A percentile compares a stretch with the other conserved stretches of the same genome.
Evolutionary conservation across 2,329 filamentous ascomycete species (phyloP).

Genomic region (Annulohypoxylon truncatum): DNA sequence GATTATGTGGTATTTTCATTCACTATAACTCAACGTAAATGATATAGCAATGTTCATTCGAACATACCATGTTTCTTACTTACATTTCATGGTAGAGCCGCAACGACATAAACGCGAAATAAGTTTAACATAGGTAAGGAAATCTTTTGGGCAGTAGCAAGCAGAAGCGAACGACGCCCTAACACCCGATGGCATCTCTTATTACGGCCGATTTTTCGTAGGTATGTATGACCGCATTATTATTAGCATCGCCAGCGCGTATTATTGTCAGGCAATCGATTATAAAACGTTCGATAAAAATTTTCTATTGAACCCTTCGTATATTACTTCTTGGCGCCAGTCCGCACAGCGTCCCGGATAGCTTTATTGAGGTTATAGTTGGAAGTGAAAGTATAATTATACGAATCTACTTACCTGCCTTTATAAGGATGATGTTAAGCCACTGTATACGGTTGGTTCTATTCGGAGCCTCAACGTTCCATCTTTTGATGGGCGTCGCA

Average conservation of each 20-base stretch:
- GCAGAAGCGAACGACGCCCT: not conserved
- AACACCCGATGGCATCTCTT: not conserved
- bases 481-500: not conserved
- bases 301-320: not conserved
- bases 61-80: not conserved
- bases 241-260: not conserved
- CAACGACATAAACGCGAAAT: not conserved
- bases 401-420: not conserved
- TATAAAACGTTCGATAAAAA: not conserved
- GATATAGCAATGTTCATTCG: not conserved
- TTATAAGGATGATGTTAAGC: not conserved
- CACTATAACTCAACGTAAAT: conserved; percentile 1
- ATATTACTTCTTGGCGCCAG: not conserved
- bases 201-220: too few species aligned
- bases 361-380: not conserved
- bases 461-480: conserved; percentile 28
- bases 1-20: not conserved
- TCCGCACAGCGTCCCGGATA: not conserved
- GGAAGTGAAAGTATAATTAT: not conserved
- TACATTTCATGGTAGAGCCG: too few species aligned
- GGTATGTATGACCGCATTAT: not conserved
- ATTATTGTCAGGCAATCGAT: not conserved
- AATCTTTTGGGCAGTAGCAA: not conserved
- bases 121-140: too few species aligned
- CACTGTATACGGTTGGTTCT: not conserved